Evolutionary conservation across 2,329 filamentous ascomycete genomes (phyloP), one percentile per base, ranked within the genome.

Genomic region (Tolypocladium nubicola): DNA sequence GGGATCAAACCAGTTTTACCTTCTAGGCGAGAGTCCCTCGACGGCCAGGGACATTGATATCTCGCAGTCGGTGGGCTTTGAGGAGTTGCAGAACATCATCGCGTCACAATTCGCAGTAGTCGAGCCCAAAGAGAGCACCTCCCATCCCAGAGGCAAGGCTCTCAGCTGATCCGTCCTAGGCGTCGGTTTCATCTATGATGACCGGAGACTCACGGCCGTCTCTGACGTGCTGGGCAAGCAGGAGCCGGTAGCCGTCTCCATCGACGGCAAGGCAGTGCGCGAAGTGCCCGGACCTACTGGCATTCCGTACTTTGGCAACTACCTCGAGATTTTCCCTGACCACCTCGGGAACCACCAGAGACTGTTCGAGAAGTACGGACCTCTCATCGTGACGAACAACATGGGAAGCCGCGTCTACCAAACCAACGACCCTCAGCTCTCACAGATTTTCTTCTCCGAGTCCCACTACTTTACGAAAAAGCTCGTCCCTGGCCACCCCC

Each of bases 311-410:
- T 67, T 83, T 3, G 81, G 81, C 23, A 81, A 76, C 61, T 79
- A 75, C 66, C 77, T 78, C 50, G 79, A 83, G 59, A 67, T 83
- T 11, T 84, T 75, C 62, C 81, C 81, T 0, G 81, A 84, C 60
- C 79, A 81, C 58, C 71, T 84, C 1, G 80, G 81, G 3, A 83
- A 83, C 65, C 76, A 81, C 57, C 74, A 81, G 52, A 73, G 79
- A 0, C 68, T 82, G 1, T 83, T 82, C 55, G 74, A 77, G 1
- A 73, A 73, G 41, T 82, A 80, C 58, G 80, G 80, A 0, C 75
- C 76, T 0, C 59, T 83, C 1, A 73, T 83, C 64, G 74, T 74
- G 60, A 82, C 80, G 0, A 77, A 65, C 23, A 81, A 76, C 64
- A 75, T 83, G 68, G 80, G 80, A 10, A 76, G 67, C 55, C 70